Evolutionary conservation across 2,329 filamentous ascomycete genomes (phyloP), one percentile per base, ranked within the genome.

Genomic region (Ascomycota sp.): DNA sequence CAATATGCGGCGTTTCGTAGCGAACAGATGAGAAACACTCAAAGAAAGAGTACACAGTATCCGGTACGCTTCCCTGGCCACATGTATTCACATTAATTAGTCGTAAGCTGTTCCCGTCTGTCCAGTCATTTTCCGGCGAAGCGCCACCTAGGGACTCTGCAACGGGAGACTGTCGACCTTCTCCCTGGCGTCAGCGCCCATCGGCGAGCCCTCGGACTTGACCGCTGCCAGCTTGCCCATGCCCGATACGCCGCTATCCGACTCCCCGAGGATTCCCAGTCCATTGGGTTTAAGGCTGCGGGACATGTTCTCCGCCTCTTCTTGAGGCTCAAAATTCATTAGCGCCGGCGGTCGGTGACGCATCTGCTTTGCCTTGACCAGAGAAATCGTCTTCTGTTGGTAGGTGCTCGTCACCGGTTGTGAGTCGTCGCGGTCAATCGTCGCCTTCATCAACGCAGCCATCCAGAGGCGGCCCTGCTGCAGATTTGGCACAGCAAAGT

Each of bases 381-480:
- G 68, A 19, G 79, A 89, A 32, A 98, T 93, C 0, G 89, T 98
- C 60, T 92, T 89, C 48, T 94, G 85, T 47, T 93, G 86, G 54
- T 95, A 95, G 4, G 83, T 93, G 4, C 80, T 89, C 13, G 81
- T 83, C 35, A 93, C 75, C 8, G 76, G 69, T 36, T 77, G 68
- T 4, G 68, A 68, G 43, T 77, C 72, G 41, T 98, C 89, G 35
- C 86, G 76, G 47, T 95, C 86, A 42, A 98, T 98, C 2, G 89
- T 98, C 8, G 89, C 89, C 56, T 98, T 98, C 81, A 98, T 92
- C 30, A 98, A 59, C 5, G 89, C 89, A 4, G 83, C 89, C 89
- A 98, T 98, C 89, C 89, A 98, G 25, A 91, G 59, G 9, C 89
- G 73, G 11, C 89, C 89, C 46, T 89, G 72, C 42, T 81, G 73